Percentiles rank a stretch among this genome's conserved stretches.
Conservation (phyloP, 192 early-diverging fungal species). For the Geranomyces variabilis region DNA sequence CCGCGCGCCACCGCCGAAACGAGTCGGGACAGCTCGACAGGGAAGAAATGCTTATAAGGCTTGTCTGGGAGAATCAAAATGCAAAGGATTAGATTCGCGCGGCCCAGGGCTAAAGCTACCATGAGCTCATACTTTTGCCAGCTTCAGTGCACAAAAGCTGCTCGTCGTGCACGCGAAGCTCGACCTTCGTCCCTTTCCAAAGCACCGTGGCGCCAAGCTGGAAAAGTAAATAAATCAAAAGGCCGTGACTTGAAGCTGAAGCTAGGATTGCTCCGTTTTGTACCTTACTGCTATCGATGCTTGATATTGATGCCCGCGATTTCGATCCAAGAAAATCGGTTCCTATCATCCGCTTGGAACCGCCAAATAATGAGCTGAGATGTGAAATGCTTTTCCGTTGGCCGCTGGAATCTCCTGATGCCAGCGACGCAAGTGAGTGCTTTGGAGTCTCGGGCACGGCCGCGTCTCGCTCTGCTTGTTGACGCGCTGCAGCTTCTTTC, state of each 20-base stretch:
- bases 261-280: not conserved
- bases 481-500: not conserved
- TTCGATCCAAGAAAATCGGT: not conserved
- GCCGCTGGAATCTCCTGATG: not conserved
- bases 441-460: slow-evolving; percentile 8
- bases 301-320: not conserved
- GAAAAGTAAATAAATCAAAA: no score
- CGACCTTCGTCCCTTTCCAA: slow-evolving; percentile 47
- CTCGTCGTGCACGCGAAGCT: slow-evolving; percentile 40
- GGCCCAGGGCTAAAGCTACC: not conserved
- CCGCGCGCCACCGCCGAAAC: slow-evolving; percentile 33
- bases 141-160: slow-evolving; percentile 44
- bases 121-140: slow-evolving; percentile 50
- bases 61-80: slow-evolving; percentile 31
- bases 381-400: slow-evolving; percentile 15
- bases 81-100: not conserved
- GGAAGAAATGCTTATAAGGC: slow-evolving; percentile 46
- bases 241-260: no score
- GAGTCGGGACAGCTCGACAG: slow-evolving; percentile 44
- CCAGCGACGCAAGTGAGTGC: slow-evolving; percentile 1
- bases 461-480: not conserved
- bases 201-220: slow-evolving; percentile 30
- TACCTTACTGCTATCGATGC: not conserved
- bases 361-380: slow-evolving; percentile 17
- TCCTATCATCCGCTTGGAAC: not conserved